These are phyloP conservation scores for Mycena amicta DNA, from an alignment of 768 basidiomycete genomes.

Conservation along the genomic window DNA sequence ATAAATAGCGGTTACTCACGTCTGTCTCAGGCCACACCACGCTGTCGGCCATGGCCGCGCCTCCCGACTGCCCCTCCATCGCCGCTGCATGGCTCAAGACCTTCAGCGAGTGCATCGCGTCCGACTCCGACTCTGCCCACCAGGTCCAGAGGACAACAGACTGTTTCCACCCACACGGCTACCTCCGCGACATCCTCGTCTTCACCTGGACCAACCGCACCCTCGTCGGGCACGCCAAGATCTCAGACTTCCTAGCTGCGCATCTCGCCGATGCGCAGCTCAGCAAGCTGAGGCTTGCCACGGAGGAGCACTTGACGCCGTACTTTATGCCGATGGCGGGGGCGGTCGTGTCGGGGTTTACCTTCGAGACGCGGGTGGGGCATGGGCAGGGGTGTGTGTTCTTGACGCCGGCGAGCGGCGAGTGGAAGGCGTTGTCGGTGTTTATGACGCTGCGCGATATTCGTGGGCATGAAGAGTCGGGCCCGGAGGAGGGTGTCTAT, in stretches of 20 bases:
- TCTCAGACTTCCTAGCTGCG: constrained; percentile 35
- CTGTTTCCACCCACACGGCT: constrained; percentile 38
- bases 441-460: constrained; percentile 35
- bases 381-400: constrained; percentile 38
- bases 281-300: constrained; percentile 31
- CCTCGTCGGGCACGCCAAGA: constrained; percentile 35
- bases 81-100: constrained; percentile 32
- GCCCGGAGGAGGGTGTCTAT: constrained; percentile 34
- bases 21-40: too few species aligned
- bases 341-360: constrained; percentile 40
- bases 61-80: constrained; percentile 6
- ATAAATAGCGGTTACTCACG: too few species aligned
- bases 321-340: constrained; percentile 5
- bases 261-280: constrained; percentile 27
- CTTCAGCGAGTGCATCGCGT: constrained; percentile 28
- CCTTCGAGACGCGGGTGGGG: constrained; percentile 34
- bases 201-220: constrained; percentile 48
- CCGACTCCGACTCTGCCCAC: constrained; percentile 27
- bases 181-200: constrained; percentile 44
- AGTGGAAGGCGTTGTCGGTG: constrained; percentile 41
- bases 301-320: too few species aligned
- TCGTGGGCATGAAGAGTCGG: constrained; percentile 37
- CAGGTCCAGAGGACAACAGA: too few species aligned
- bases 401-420: constrained; percentile 26
- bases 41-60: too few species aligned